Evolutionary conservation across 1,139 yeast species (phyloP).

Genomic region (Yamadazyma diddensiae): DNA sequence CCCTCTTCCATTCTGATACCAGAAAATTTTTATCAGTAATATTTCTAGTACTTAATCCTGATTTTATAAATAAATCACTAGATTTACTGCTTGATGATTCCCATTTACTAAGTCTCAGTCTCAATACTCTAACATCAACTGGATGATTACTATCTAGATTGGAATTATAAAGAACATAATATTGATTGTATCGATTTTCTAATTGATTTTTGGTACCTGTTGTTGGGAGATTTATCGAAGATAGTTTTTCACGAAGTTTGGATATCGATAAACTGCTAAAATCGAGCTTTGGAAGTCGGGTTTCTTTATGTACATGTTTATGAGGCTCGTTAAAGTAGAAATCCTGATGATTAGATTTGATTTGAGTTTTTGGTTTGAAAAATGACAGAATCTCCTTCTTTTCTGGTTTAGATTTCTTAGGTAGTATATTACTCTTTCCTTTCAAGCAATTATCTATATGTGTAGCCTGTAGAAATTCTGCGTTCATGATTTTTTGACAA

Average conservation of each 20-base stretch:
- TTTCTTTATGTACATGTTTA: slow-evolving; percentile 24
- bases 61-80: slow-evolving; percentile 22
- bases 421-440: slow-evolving; percentile 17
- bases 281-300: slow-evolving; percentile 58
- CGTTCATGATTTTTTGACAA: slow-evolving; percentile 56
- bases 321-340: slow-evolving; percentile 32
- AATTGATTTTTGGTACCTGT: slow-evolving; percentile 62
- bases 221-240: slow-evolving; percentile 53
- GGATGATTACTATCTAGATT: slow-evolving; percentile 79
- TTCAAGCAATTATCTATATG: slow-evolving; percentile 73
- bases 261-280: slow-evolving; percentile 57
- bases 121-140: slow-evolving; percentile 49
- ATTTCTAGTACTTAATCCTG: slow-evolving; percentile 21
- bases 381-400: slow-evolving; percentile 28
- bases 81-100: slow-evolving; percentile 41
- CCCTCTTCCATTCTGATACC: slow-evolving; percentile 48
- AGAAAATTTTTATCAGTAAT: slow-evolving; percentile 40
- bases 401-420: slow-evolving; percentile 1
- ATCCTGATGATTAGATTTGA: slow-evolving; percentile 19
- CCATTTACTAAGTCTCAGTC: slow-evolving; percentile 64
- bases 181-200: slow-evolving; percentile 74
- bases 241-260: slow-evolving; percentile 60
- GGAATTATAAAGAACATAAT: slow-evolving; percentile 76
- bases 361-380: slow-evolving; percentile 20
- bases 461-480: slow-evolving; percentile 53